Conservation (phyloP, 441 rosid genomes). For the Kokia cookei region DNA sequence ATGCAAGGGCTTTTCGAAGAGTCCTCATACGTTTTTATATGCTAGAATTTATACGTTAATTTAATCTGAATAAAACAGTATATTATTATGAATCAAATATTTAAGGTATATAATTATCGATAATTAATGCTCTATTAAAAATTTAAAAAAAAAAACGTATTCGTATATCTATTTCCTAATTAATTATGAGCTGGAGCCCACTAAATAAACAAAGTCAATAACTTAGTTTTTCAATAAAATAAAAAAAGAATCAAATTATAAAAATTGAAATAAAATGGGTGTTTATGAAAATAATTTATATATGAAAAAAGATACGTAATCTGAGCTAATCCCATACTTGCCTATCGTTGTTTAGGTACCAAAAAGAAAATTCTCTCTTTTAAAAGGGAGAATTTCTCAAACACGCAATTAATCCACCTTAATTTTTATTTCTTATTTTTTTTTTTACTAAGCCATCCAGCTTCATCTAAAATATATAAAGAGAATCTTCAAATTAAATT, state of each 20-base stretch:
- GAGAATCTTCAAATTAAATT: constrained; percentile 18
- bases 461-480: background rate
- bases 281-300: no score
- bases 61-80: background rate
- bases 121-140: no score
- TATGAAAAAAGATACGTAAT: no score
- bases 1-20: background rate
- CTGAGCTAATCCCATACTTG: background rate
- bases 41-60: background rate
- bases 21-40: background rate
- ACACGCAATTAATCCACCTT: background rate
- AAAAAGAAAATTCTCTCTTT: background rate
- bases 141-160: no score
- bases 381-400: background rate
- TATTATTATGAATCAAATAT: background rate
- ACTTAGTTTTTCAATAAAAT: background rate
- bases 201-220: background rate
- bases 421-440: background rate
- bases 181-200: background rate
- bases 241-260: no score
- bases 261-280: no score
- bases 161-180: no score
- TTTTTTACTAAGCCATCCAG: background rate
- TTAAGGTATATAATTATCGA: no score
- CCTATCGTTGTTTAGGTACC: background rate